Evolutionary conservation across 495 filamentous ascomycete genomes (phyloP).

Genomic region (Penicillium turbatum): DNA sequence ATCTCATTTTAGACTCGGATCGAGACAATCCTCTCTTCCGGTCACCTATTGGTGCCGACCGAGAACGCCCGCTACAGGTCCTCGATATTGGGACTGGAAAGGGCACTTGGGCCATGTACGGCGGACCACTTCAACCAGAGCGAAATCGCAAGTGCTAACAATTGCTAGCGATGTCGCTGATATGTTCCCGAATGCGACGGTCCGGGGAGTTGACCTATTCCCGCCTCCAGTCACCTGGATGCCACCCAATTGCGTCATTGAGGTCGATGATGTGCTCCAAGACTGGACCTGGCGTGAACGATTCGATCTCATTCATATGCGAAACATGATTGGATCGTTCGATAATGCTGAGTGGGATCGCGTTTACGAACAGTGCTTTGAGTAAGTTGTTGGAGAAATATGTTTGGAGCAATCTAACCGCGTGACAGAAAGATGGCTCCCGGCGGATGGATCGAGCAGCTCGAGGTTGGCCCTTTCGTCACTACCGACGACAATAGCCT

Average conservation of each 20-base stretch:
- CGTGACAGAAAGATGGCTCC: constrained; percentile 31
- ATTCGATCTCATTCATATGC: constrained; percentile 36
- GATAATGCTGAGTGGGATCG: constrained; percentile 22
- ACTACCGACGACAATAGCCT: constrained; percentile 43
- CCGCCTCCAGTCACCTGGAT: constrained; percentile 24
- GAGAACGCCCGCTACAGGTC: constrained; percentile 3
- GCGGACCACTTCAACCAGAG: not conserved
- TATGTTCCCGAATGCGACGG: constrained; percentile 19
- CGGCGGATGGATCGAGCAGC: constrained; percentile 54
- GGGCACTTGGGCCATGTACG: constrained; percentile 26
- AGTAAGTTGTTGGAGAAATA: constrained; percentile 1
- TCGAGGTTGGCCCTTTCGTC: constrained; percentile 42
- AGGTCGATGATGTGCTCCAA: constrained; percentile 21
- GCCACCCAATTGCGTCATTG: constrained; percentile 22
- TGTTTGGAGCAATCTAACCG: not conserved
- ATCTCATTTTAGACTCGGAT: constrained; percentile 17
- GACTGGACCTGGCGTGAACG: constrained; percentile 30
- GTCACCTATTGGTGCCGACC: constrained; percentile 9
- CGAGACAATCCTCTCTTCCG: constrained; percentile 20
- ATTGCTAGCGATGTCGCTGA: constrained; percentile 19
- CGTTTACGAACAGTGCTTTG: constrained; percentile 28
- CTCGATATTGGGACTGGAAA: constrained; percentile 23
- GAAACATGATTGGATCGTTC: constrained; percentile 25
- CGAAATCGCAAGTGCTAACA: not conserved
- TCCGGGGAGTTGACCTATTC: constrained; percentile 25